Conservation (phyloP, 2,329 filamentous ascomycete species). For the Cladophialophora immunda region DNA sequence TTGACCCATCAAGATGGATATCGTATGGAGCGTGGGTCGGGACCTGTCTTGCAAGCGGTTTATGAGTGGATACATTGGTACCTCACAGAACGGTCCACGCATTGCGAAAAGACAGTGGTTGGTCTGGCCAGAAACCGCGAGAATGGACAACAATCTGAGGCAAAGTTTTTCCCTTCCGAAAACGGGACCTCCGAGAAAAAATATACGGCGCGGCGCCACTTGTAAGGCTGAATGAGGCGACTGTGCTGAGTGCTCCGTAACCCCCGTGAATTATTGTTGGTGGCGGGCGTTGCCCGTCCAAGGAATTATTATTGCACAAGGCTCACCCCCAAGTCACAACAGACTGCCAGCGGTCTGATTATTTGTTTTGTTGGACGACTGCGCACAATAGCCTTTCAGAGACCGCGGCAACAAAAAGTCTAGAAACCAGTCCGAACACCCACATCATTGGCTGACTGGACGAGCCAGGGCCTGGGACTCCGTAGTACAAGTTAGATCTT, state of each 20-base stretch:
- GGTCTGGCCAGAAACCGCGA: too few species aligned
- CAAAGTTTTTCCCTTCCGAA: conserved; percentile 2
- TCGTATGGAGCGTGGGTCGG: too few species aligned
- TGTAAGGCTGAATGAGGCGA: background rate
- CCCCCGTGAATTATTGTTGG: too few species aligned
- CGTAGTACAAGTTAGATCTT: conserved; percentile 1
- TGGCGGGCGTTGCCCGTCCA: background rate
- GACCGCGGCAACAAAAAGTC: background rate
- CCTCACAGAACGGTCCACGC: too few species aligned
- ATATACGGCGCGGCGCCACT: background rate
- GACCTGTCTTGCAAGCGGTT: too few species aligned
- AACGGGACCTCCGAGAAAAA: background rate
- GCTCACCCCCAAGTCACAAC: background rate
- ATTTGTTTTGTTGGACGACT: background rate
- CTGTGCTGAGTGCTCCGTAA: too few species aligned
- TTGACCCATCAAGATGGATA: too few species aligned
- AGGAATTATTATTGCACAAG: background rate
- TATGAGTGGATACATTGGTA: too few species aligned
- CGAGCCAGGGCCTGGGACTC: background rate
- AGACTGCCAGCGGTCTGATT: background rate
- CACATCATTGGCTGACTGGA: background rate
- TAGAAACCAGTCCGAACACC: background rate
- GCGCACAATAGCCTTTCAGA: background rate
- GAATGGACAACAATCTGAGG: too few species aligned
- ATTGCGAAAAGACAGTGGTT: too few species aligned